A percentile compares a stretch with the other conserved stretches of the same genome.
These are phyloP conservation scores for Boletus subcaerulescens DNA, from an alignment of 768 basidiomycete genomes.

Conservation along the genomic window DNA sequence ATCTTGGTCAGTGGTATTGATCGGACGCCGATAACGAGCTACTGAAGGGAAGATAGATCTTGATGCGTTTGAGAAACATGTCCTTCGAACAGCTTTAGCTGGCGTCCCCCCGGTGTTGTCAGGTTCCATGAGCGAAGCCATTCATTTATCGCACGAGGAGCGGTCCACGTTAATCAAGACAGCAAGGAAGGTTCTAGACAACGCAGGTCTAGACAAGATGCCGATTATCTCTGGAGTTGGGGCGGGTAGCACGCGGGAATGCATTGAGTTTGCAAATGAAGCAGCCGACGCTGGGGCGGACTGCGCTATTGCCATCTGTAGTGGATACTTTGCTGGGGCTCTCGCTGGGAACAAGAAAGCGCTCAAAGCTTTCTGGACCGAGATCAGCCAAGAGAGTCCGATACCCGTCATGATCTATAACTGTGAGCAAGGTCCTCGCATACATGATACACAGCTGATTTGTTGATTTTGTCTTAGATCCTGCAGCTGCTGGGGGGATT, in stretches of 20 bases:
- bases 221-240: conserved; percentile 85
- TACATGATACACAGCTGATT: not conserved
- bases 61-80: conserved; percentile 63
- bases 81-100: conserved; percentile 58
- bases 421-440: conserved; percentile 44
- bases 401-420: conserved; percentile 90
- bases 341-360: conserved; percentile 60
- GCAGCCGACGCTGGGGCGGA: conserved; percentile 87
- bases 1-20: conserved; percentile 60
- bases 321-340: conserved; percentile 84
- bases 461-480: conserved; percentile 47
- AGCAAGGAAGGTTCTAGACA: conserved; percentile 70
- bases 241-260: conserved; percentile 78
- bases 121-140: conserved; percentile 86
- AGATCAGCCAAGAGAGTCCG: conserved; percentile 75
- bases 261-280: conserved; percentile 67
- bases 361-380: conserved; percentile 74
- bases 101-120: conserved; percentile 71
- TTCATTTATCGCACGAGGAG: conserved; percentile 68
- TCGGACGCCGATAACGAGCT: not conserved
- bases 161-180: conserved; percentile 61
- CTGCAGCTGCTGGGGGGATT: conserved; percentile 84
- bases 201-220: conserved; percentile 50
- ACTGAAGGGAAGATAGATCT: conserved; percentile 44
- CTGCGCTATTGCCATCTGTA: conserved; percentile 78